Evolutionary conservation across 306 rosid genomes (phyloP), one percentile per base, ranked within the genome.

Genomic region (Quercus cerris): DNA sequence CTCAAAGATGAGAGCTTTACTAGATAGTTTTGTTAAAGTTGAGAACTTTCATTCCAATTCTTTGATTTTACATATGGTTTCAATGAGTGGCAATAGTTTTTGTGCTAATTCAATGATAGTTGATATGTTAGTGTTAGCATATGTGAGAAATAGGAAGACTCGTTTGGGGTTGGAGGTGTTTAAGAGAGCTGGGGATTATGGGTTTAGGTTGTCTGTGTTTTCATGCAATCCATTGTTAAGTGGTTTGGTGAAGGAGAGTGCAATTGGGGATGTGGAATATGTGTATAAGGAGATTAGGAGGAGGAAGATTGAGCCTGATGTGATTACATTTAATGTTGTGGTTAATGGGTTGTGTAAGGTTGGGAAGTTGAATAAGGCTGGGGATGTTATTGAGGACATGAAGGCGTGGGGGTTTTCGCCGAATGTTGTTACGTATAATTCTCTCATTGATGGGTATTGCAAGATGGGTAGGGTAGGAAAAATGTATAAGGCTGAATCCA

Each of bases 321-420:
- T 88, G 86, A 77, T 76, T 78, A 90, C 93, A 20, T 92, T 90
- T 70, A 92, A 85, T 75, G 84, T 85, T 57, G 90, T 86, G 72
- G 81, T 91, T 68, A 87, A 88, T 79, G 98, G 98, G 71, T 85
- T 94, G 15, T 94, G 97, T 78, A 92, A 91, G 82, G 91, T 83
- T 76, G 98, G 97, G 88, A 94, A 88, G 79, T 86, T 94, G 88
- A 92, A 82, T 61, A 92, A 87, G 86, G 97, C 98, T 8, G 76
- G 83, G 51, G 92, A 92, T 85, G 86, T 81, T 72, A 58, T 88
- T 22, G 87, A 91, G 82, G 98, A 88, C 86, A 89, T 94, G 86
- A 94, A 92, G 85, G 91, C 91, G 19, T 81, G 94, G 89, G 97
- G 97, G 44, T 11, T 91, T 79, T 69, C 41, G 20, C 97, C 97